These are phyloP conservation scores for Hemisphaericaspora xylanilytica DNA, from an alignment of 1,139 yeast species.

Conservation along the genomic window DNA sequence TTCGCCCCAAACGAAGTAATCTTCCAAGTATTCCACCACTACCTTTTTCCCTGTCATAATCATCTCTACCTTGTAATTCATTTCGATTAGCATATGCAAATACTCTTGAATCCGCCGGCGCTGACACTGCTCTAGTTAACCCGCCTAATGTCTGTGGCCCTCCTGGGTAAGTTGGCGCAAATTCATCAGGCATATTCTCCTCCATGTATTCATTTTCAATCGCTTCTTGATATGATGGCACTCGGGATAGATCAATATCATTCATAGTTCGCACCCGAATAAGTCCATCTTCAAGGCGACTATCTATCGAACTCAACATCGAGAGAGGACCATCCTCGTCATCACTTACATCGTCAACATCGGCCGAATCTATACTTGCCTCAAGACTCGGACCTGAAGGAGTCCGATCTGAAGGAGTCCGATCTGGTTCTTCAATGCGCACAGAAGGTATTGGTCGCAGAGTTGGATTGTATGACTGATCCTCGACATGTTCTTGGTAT, in stretches of 20 bases:
- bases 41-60: not conserved
- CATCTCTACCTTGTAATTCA: conserved; percentile 7
- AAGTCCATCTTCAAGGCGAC: not conserved
- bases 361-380: conserved; percentile 13
- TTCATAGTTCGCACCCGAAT: conserved; percentile 4
- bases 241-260: conserved; percentile 17
- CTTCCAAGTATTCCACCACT: not conserved
- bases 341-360: conserved; percentile 29
- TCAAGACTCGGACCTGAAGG: no score
- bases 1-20: not conserved
- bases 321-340: conserved; percentile 24
- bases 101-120: not conserved
- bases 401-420: no score
- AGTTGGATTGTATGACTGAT: conserved; percentile 35
- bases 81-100: not conserved
- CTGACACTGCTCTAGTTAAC: not conserved
- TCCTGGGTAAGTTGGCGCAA: conserved; percentile 22
- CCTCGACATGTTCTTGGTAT: conserved; percentile 38
- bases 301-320: conserved; percentile 10
- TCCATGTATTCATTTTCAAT: conserved; percentile 20
- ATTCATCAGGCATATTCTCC: conserved; percentile 15
- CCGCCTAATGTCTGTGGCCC: not conserved
- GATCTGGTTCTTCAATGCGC: no score
- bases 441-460: no score
- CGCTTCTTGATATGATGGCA: conserved; percentile 26